A percentile compares a stretch with the other conserved stretches of the same genome.
Evolutionary conservation across 1,139 yeast genomes (phyloP).

Genomic region (Lodderomyces beijingensis): DNA sequence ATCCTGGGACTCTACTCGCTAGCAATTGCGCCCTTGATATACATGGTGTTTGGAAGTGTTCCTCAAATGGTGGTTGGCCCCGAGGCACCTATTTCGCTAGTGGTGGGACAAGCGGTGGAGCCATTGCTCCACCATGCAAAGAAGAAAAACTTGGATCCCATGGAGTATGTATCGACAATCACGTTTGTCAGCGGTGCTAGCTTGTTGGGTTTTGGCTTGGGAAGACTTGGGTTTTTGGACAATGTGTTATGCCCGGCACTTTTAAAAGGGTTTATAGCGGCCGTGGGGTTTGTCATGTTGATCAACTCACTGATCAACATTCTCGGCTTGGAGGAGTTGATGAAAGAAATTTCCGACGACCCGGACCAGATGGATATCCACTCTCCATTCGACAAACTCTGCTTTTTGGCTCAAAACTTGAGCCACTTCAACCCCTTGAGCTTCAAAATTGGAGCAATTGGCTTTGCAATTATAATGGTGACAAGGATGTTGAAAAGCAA

Average conservation of each 20-base stretch:
- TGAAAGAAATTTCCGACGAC: constrained; percentile 29
- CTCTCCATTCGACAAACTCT: constrained; percentile 69
- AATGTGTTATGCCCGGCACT: constrained; percentile 80
- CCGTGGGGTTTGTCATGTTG: constrained; percentile 90
- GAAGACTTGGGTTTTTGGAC: constrained; percentile 84
- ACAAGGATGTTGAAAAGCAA: constrained; percentile 41
- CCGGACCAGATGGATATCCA: constrained; percentile 54
- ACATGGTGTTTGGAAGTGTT: constrained; percentile 81
- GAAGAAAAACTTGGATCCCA: constrained; percentile 43
- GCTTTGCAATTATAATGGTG: constrained; percentile 41
- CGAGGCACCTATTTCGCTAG: constrained; percentile 87
- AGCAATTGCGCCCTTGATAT: constrained; percentile 79
- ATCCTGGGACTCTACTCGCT: constrained; percentile 79
- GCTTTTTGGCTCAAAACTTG: constrained; percentile 44
- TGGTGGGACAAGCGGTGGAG: constrained; percentile 90
- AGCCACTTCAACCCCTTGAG: constrained; percentile 49
- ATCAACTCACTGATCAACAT: constrained; percentile 72
- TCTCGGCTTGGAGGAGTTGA: constrained; percentile 54
- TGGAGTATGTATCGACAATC: constrained; percentile 67
- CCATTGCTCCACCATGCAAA: constrained; percentile 52
- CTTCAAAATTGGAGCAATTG: constrained; percentile 44
- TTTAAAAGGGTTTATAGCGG: constrained; percentile 84
- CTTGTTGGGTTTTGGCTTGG: constrained; percentile 71
- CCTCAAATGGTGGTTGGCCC: constrained; percentile 98
- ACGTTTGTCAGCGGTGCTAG: constrained; percentile 76